Base-by-base conservation (phyloP, 768 basidiomycete genomes). In the Postia placenta region DNA sequence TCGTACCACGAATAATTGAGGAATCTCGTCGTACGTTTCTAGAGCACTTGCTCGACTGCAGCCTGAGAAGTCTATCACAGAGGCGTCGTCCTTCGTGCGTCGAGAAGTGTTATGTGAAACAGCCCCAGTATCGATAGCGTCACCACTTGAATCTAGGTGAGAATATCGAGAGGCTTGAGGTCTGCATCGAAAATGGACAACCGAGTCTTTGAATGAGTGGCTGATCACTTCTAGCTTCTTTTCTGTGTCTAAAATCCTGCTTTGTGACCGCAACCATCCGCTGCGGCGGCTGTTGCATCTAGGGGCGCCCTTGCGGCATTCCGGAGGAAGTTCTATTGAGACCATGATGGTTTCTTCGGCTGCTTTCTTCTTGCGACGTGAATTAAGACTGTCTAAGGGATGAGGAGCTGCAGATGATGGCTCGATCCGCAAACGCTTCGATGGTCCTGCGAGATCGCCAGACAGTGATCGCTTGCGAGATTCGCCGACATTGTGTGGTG, bases 281-380 rank as follows among this genome's bases (percentile, higher is more conserved):
- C 44, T 23, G 3, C 44, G 7, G 28, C 30, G 17, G 28, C 23
- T 27, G 7, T 30, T 9, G 28, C 28, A 45, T 22, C 30, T 26
- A 22, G 44, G 50, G 11, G 22, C 49, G 11, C 50, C 56, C 37
- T 45, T 51, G 11, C n/a, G 44, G 36, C 53, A 65, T 25, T 55
- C 50, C 2, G 26, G 22, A 25, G 38, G 24, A 42, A 23, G 30
- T 7, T 33, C 30, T 33, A 7, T 55, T 55, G n/a, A 5, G 15
- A 45, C 40, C 5, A 22, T 12, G 20, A 41, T 24, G 40, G 23
- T 41, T 7, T 33, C 30, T 33, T 7, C 30, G 15, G 30, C 30
- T 15, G 30, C 30, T 33, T 33, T 33, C 30, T 33, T 7, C 30
- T 33, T 11, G 5, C 19, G 19, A 41, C 6, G 12, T 41, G 30